A percentile compares a stretch with the other conserved stretches of the same genome.
These are phyloP conservation scores for Glonium stellatum DNA, from an alignment of 495 filamentous ascomycete genomes.

Conservation along the genomic window DNA sequence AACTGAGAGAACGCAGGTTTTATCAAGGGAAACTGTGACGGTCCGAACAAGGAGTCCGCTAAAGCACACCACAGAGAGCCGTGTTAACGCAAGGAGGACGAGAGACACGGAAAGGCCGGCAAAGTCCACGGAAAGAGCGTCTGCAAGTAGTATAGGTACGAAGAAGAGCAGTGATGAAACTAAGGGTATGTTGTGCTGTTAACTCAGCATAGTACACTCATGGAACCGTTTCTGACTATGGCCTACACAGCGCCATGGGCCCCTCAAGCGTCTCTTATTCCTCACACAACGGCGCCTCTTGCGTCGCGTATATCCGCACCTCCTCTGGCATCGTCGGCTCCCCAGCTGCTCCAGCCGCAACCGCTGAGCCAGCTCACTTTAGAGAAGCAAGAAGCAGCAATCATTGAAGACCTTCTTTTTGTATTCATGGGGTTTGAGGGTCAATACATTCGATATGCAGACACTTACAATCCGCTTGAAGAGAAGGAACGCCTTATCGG, in stretches of 20 bases:
- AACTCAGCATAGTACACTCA: constrained; percentile 14
- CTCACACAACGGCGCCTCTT: constrained; percentile 82
- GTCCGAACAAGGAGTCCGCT: constrained; percentile 58
- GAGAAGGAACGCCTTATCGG: constrained; percentile 84
- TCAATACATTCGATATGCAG: constrained; percentile 83
- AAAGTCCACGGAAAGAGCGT: constrained; percentile 40
- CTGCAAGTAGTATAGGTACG: constrained; percentile 9
- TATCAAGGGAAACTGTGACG: constrained; percentile 38
- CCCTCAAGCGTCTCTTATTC: constrained; percentile 71
- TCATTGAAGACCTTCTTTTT: constrained; percentile 85
- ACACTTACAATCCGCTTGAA: constrained; percentile 68
- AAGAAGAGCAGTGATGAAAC: constrained; percentile 14
- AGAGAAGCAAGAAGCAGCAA: constrained; percentile 74
- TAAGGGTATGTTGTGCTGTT: constrained; percentile 3
- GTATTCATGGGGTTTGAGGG: constrained; percentile 99
- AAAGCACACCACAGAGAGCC: constrained; percentile 45
- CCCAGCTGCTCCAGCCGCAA: constrained; percentile 62
- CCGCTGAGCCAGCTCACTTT: constrained; percentile 65
- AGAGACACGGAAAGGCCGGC: constrained; percentile 42
- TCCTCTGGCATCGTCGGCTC: constrained; percentile 65
- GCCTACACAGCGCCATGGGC: constrained; percentile 58
- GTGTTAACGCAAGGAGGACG: constrained; percentile 37
- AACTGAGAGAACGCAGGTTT: constrained; percentile 23
- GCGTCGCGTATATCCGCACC: constrained; percentile 80
- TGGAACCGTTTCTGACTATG: constrained; percentile 22